Conservation (phyloP, 139 green algal species). For the Eudorina sp. region DNA sequence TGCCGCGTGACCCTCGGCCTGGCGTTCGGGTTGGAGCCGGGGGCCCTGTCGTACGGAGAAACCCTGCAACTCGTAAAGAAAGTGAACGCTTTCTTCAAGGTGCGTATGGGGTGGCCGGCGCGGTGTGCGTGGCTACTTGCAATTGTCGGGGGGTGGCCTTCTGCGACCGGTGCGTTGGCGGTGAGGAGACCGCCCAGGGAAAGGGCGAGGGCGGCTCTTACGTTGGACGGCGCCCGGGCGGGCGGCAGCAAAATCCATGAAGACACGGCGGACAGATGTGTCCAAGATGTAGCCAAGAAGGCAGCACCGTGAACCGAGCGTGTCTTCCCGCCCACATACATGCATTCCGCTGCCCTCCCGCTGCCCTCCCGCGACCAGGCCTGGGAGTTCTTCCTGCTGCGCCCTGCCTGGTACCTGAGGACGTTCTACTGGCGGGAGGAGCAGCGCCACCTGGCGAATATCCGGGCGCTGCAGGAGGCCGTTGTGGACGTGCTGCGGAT, state of each 20-base stretch:
- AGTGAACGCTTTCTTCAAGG: conserved; percentile 49
- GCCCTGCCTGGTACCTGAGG: neutral
- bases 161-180: too few relatives aligned
- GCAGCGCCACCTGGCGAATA: neutral
- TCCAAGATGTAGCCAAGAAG: too few relatives aligned
- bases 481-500: neutral
- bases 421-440: neutral
- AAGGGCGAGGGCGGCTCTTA: too few relatives aligned
- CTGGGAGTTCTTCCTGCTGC: conserved; percentile 53
- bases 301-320: too few relatives aligned
- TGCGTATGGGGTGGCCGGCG: neutral
- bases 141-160: too few relatives aligned
- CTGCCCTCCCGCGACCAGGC: conserved; percentile 5
- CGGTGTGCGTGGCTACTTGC: too few relatives aligned
- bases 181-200: too few relatives aligned
- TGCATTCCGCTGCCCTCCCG: neutral
- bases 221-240: too few relatives aligned
- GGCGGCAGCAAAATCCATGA: too few relatives aligned
- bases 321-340: neutral
- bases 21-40: conserved; percentile 30
- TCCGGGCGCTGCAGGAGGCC: neutral
- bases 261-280: too few relatives aligned
- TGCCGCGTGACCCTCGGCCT: conserved; percentile 33
- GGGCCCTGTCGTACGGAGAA: neutral
- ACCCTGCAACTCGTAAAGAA: conserved; percentile 18